Conservation (phyloP, 2,329 filamentous ascomycete species). For the Cladosporium phlei region DNA sequence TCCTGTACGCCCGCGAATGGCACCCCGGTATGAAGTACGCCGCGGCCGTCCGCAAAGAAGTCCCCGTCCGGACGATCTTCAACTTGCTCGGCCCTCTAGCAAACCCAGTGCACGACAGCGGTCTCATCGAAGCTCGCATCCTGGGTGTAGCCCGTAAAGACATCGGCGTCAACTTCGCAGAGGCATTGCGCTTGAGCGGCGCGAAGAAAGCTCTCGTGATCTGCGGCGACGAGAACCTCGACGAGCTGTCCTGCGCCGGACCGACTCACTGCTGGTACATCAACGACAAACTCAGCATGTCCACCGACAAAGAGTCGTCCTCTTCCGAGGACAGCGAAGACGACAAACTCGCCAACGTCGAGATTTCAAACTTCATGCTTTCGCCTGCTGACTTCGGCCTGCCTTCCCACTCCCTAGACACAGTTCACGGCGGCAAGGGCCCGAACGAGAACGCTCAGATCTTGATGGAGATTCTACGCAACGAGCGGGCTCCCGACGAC, state of each 20-base stretch:
- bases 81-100: slow-evolving; percentile 90
- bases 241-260: slow-evolving; percentile 91
- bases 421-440: slow-evolving; percentile 79
- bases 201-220: slow-evolving; percentile 81
- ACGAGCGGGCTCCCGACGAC: slow-evolving; percentile 68
- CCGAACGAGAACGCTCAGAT: slow-evolving; percentile 85
- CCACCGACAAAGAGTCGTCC: slow-evolving; percentile 24
- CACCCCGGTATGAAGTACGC: slow-evolving; percentile 92
- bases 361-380: slow-evolving; percentile 72
- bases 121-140: slow-evolving; percentile 74
- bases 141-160: slow-evolving; percentile 88
- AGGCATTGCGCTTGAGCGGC: slow-evolving; percentile 72
- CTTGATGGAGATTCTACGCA: slow-evolving; percentile 68
- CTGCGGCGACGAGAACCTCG: slow-evolving; percentile 89
- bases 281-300: slow-evolving; percentile 33
- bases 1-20: slow-evolving; percentile 93
- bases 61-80: slow-evolving; percentile 95
- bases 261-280: slow-evolving; percentile 77
- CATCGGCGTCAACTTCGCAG: slow-evolving; percentile 82
- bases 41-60: slow-evolving; percentile 75
- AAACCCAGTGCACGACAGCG: slow-evolving; percentile 75
- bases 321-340: slow-evolving; percentile 31
- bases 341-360: slow-evolving; percentile 38
- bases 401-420: slow-evolving; percentile 63
- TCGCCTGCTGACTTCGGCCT: slow-evolving; percentile 85